Evolutionary conservation across 805 yeast species (phyloP), one percentile per base, ranked within the genome.

Genomic region (Candida nitratophila): DNA sequence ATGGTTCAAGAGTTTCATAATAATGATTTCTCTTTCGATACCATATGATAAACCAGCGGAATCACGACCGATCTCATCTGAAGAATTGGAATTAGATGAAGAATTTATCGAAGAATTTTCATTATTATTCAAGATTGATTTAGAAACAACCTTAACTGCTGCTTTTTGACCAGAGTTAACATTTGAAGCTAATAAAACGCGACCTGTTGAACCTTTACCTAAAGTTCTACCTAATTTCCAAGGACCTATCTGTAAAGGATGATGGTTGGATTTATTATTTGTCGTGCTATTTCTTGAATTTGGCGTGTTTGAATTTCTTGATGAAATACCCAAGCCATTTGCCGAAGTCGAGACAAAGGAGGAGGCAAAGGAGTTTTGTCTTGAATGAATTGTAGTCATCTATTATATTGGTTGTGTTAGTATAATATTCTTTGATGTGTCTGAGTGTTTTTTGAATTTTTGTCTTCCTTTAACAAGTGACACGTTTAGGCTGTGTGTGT

Each of bases 161-260:
- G 99, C 98, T 46, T 88, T 76, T 64, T 88, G 83, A 40, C 93
- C 93, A 1, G 93, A 83, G 43, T 76, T 75, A 37, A 81, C 75
- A 61, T 93, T 95, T 53, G 88, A 83, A 15, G 99, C 98, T 44
- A 93, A 72, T 47, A 96, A 71, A 16, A 93, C 99, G 49, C 97
- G 76, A 21, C 99, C 98, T 1, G 96, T 87, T 14, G 96, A 85
- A n/a, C 99, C 99, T 47, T 95, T 75, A 21, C 99, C 99, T 42
- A 93, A 69, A 2, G 99, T 93, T 52, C 91, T 76, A 26, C 98
- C 98, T 32, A 93, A 70, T 59, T 88, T 86, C 99, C 99, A 93
- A 2, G 99, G 97, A 2, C 99, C 99, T 38, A 93, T 56, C 45
- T 61, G 60, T 35, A 70, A 70, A 19, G 80, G 80, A 52, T 70